These are phyloP conservation scores for Phaeoacremonium minimum DNA, from an alignment of 2,329 filamentous ascomycete genomes.

Conservation along the genomic window DNA sequence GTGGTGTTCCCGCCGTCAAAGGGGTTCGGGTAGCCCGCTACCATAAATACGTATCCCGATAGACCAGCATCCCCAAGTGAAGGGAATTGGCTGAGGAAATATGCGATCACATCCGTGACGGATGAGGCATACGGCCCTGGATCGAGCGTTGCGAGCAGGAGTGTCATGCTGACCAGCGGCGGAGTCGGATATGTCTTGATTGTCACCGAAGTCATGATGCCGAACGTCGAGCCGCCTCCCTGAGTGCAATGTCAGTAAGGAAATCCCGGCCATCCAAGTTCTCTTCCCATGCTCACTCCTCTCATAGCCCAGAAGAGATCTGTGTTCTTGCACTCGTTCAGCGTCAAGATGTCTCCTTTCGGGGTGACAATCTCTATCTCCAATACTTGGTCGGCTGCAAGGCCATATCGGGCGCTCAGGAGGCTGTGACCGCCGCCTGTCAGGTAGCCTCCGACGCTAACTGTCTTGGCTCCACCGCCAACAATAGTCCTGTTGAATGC, in stretches of 20 bases:
- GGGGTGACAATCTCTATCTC: conserved; percentile 54
- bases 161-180: conserved; percentile 18
- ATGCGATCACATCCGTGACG: conserved; percentile 42
- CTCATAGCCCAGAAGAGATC: conserved; percentile 63
- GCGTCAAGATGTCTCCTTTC: conserved; percentile 40
- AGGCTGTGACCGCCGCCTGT: conserved; percentile 59
- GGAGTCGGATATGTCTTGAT: conserved; percentile 44
- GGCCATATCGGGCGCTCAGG: conserved; percentile 46
- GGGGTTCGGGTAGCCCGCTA: conserved; percentile 30
- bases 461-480: conserved; percentile 48
- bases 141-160: conserved; percentile 17
- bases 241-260: too few species aligned
- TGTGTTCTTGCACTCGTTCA: conserved; percentile 45
- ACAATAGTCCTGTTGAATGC: conserved; percentile 43
- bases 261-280: too few species aligned
- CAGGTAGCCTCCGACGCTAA: conserved; percentile 56
- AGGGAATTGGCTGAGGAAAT: conserved; percentile 40
- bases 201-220: conserved; percentile 54
- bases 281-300: too few species aligned
- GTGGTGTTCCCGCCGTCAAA: conserved; percentile 24
- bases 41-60: conserved; percentile 39
- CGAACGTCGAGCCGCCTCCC: conserved; percentile 59
- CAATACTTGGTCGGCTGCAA: conserved; percentile 60
- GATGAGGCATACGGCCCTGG: conserved; percentile 20
- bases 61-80: conserved; percentile 44